Conservation (phyloP, 1,284 basidiomycete genomes). For the Vanrija pseudolonga region DNA sequence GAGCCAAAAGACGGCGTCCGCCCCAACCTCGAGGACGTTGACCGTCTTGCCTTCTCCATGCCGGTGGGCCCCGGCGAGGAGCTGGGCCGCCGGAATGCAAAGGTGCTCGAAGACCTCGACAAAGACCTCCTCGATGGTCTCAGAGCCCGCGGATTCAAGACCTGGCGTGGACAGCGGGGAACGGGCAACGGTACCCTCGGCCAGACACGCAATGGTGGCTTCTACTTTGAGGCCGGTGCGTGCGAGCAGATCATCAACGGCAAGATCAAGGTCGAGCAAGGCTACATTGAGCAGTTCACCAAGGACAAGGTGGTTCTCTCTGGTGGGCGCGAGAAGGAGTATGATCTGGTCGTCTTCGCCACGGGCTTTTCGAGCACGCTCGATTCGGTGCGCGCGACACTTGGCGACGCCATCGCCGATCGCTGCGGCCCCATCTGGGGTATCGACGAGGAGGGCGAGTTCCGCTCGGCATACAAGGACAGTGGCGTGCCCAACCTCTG, state of each 20-base stretch:
- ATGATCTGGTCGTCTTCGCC: conserved; percentile 65
- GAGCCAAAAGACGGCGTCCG: conserved; percentile 49
- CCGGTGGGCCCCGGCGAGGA: conserved; percentile 28
- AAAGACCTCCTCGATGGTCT: conserved; percentile 55
- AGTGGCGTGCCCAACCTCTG: conserved; percentile 57
- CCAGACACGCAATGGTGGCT: conserved; percentile 29
- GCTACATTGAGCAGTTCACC: conserved; percentile 26
- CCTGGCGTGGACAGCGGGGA: conserved; percentile 27
- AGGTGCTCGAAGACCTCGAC: conserved; percentile 25
- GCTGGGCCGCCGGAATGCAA: conserved; percentile 21
- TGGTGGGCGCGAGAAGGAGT: conserved; percentile 52
- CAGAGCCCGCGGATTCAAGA: conserved; percentile 54
- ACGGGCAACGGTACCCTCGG: conserved; percentile 24
- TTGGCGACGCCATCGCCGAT: conserved; percentile 55
- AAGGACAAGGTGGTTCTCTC: conserved; percentile 23
- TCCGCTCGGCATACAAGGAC: conserved; percentile 55
- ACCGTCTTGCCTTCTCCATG: conserved; percentile 53
- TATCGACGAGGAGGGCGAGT: conserved; percentile 58
- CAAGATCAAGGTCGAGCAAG: conserved; percentile 34
- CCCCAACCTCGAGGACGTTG: conserved; percentile 51
- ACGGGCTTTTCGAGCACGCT: conserved; percentile 55
- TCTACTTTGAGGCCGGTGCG: conserved; percentile 41
- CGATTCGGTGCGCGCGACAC: conserved; percentile 43
- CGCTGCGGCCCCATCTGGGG: conserved; percentile 57
- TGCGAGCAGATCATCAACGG: conserved; percentile 37